Base-by-base conservation (phyloP, 306 rosid species). In the Neltuma alba region DNA sequence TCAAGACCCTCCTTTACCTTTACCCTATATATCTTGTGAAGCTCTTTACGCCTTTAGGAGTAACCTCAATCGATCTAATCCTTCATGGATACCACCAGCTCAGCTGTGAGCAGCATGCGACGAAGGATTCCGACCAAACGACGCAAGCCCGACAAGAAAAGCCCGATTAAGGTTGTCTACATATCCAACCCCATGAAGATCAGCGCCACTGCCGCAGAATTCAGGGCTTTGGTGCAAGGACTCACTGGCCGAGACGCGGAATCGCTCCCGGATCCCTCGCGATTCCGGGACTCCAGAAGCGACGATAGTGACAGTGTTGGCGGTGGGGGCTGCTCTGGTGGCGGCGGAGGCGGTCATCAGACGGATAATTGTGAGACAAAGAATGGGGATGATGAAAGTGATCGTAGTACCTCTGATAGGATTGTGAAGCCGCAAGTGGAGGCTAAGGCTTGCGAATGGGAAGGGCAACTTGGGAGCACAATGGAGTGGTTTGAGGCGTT, bases 181-280 rank as follows among this genome's bases (percentile, higher is more conserved):
- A 92, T 92, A 80, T 87, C 97, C 2, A 92, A 89, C 77, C 97
- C 97, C 28, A 87, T 89, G 93, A 92, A 80, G 79, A 82, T 90
- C 36, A 90, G 75, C 33, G 78, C 91, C 34, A 87, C 89, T n/a
- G 93, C 93, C 23, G 73, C 94, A 0, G 40, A 86, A 10, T 92
- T 92, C 50, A 86, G 83, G 70, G 91, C 93, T 20, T 25, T 92
- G 18, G 97, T 92, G 21, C 94, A 92, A 77, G 87, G 89, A 9
- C 93, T 90, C 83, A 92, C 97, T 0, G 97, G 97, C 70, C 93
- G 79, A 47, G 79, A 92, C 48, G 85, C 94, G 15, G 90, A 86
- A 21, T 82, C 81, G 2, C 97, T 92, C 0, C 97, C 93, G 0
- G 87, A 89, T 58, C 91, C 88, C 8, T 34, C 88, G 0, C 84